Evolutionary conservation across 2,329 filamentous ascomycete genomes (phyloP).

Genomic region (Trichoderma simmonsii): DNA sequence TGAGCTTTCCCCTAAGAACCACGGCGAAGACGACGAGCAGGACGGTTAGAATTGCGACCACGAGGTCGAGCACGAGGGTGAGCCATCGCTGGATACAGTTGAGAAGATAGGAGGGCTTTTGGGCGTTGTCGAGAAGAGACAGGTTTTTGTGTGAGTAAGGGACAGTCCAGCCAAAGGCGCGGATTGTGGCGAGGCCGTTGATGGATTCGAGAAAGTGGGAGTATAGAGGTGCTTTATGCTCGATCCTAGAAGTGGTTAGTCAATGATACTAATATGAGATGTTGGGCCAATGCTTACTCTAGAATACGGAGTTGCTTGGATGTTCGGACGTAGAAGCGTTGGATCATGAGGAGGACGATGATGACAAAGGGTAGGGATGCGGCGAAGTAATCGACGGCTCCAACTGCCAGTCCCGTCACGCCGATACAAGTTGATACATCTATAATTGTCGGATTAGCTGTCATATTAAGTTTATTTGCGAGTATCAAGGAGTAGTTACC

Average conservation of each 20-base stretch:
- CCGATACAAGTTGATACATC: constrained; percentile 37
- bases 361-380: constrained; percentile 45
- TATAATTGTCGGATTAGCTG: constrained; percentile 16
- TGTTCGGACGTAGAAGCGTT: constrained; percentile 53
- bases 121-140: constrained; percentile 42
- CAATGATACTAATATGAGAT: neutral
- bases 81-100: constrained; percentile 53
- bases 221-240: constrained; percentile 34
- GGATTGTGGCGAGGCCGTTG: constrained; percentile 34
- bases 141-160: constrained; percentile 38
- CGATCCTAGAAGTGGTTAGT: constrained; percentile 25
- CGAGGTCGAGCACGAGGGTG: constrained; percentile 47
- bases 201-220: constrained; percentile 34
- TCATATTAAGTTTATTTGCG: neutral
- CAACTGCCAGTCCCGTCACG: constrained; percentile 43
- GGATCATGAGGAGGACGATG: constrained; percentile 41
- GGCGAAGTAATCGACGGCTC: constrained; percentile 44
- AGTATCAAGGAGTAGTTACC: constrained; percentile 17
- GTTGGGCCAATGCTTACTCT: constrained; percentile 33
- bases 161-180: constrained; percentile 39
- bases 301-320: constrained; percentile 53
- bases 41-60: constrained; percentile 48
- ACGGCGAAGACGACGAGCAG: constrained; percentile 37
- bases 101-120: constrained; percentile 52
- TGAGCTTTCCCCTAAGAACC: constrained; percentile 30